Base-by-base conservation (phyloP, 2,329 filamentous ascomycete genomes). In the Achaetomium macrosporum region DNA sequence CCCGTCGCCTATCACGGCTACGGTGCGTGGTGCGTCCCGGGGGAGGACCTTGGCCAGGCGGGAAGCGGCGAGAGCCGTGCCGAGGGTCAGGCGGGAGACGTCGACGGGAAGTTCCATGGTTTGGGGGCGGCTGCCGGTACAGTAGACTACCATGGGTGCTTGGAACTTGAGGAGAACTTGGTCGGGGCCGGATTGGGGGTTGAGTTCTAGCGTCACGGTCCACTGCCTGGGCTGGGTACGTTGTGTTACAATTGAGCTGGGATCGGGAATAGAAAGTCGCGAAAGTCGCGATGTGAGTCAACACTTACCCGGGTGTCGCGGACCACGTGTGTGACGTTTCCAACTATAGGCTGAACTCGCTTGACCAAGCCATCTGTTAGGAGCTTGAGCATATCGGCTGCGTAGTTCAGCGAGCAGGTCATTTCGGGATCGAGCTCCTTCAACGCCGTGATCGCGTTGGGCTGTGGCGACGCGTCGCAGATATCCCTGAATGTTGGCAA, bases 361-460 rank as follows among this genome's bases (percentile, higher is more conserved):
- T 49, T 39, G 15, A 11, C 8, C n/a, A 61, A 46, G 9, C 53
- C 55, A 20, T 53, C 39, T 2, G 58, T 47, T 17, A 61, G 36
- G n/a, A 57, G 17, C 10, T 47, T 17, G 45, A 61, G 53, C 59
- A 61, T 57, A 49, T 60, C 50, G 50, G 51, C 56, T 17, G 55
- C 56, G 42, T 55, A 45, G 35, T 37, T 30, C 30, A 61, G 47
- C 13, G 49, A 40, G 48, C 59, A 61, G 9, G 59, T 59, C 44
- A 44, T 39, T 1, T 47, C 43, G 6, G 47, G 55, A 1, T 42
- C 43, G 31, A 59, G 47, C 4, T 16, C 30, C 30, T 54, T 19
- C 19, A 61, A 35, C 1, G 35, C 45, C 6, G 41, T 53, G n/a
- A 59, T 19, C 31, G 53, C 47, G 39, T 60, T 59, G 17, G 51